phyloP scores from a whole-genome alignment of 164 flowering plant genomes.

The Annona squamosa region DNA sequence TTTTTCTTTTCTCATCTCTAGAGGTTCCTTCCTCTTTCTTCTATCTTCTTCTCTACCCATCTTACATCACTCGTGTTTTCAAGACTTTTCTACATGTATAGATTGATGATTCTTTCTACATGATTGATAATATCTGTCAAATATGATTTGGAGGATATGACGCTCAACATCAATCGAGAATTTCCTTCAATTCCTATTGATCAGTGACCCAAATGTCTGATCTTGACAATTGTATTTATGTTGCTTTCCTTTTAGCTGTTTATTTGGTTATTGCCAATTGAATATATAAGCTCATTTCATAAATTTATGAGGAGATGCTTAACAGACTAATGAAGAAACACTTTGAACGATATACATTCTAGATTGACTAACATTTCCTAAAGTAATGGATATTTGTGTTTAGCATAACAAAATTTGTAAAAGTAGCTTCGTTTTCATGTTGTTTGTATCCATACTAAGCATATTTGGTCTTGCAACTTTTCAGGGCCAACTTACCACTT shows the following conservation, averaged over 20 bases:
- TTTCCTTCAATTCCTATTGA: neutral
- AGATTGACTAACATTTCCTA: neutral
- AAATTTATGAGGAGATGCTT: neutral
- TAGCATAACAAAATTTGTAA: neutral
- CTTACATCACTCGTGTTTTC: no score
- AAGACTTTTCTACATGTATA: no score
- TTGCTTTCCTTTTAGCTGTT: neutral
- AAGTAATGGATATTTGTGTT: neutral
- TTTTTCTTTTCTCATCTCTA: no score
- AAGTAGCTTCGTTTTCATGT: no score
- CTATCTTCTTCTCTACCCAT: no score
- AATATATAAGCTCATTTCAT: neutral
- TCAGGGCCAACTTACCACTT: conserved; percentile 75
- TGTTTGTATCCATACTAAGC: no score
- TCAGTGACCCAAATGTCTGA: neutral
- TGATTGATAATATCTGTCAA: no score
- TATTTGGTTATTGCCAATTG: neutral
- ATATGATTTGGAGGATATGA: no score
- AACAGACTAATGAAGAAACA: neutral
- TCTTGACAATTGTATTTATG: neutral
- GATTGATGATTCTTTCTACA: no score
- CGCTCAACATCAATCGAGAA: neutral
- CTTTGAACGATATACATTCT: neutral
- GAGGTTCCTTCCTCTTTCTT: no score
- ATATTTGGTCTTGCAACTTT: conserved; percentile 7